phyloP scores from a whole-genome alignment of 257 asterid species.

The Craterostigma plantagineum region DNA sequence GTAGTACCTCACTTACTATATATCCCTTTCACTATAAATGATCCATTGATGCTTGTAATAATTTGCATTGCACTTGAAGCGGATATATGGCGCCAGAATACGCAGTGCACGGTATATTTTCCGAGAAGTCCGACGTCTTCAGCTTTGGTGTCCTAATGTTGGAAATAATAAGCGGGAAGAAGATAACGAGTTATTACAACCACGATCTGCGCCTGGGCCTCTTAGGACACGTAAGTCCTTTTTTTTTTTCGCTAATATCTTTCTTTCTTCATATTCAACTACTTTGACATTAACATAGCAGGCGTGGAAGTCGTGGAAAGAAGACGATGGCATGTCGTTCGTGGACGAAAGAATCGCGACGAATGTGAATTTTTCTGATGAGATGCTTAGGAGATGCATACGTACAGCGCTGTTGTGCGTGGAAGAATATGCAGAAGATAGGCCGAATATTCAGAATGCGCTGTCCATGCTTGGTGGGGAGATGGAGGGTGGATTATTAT shows the following conservation, averaged over 20 bases:
- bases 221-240: conserved; percentile 16
- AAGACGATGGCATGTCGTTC: conserved; percentile 1
- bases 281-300: no score
- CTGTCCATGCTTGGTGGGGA: conserved; percentile 14
- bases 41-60: neutral
- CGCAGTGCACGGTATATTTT: conserved; percentile 19
- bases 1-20: no score
- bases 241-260: no score
- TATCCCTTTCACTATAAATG: no score
- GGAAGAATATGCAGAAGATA: conserved; percentile 5
- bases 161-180: conserved; percentile 14
- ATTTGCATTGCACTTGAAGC: no score
- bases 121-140: conserved; percentile 18
- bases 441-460: conserved; percentile 8
- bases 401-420: conserved; percentile 13
- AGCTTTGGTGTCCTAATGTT: conserved; percentile 20
- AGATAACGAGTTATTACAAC: conserved; percentile 11
- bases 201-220: conserved; percentile 4
- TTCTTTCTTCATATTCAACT: no score
- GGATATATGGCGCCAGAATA: conserved; percentile 32
- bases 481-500: conserved; percentile 7
- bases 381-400: conserved; percentile 9
- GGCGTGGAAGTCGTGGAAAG: conserved; percentile 18
- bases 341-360: conserved; percentile 8
- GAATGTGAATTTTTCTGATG: neutral